Percentiles rank a stretch among this genome's conserved stretches.
Conservation (phyloP, 83 land plant species). For the Larix sibirica region DNA sequence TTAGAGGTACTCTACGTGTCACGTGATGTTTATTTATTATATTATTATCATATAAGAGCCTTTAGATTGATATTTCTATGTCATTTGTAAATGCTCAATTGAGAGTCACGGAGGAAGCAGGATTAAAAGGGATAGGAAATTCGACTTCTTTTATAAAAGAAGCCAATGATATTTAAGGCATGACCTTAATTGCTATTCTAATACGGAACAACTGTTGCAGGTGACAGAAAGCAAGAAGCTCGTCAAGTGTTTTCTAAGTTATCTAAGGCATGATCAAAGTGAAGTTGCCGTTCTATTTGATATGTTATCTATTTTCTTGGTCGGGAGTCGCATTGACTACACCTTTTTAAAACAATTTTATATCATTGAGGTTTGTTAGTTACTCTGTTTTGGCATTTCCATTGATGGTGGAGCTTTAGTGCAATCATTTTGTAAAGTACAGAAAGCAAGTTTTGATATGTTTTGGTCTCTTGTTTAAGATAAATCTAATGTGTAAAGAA, state of each 20-base stretch:
- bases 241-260: conserved; percentile 95
- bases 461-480: not conserved
- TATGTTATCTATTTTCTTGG: conserved; percentile 91
- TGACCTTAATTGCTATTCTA: not conserved
- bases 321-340: conserved; percentile 90
- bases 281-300: conserved; percentile 95
- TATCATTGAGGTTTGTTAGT: conserved; percentile 82
- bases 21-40: no score
- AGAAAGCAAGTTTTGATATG: not conserved
- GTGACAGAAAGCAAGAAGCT: conserved; percentile 98
- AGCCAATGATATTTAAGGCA: conserved; percentile 1
- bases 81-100: no score
- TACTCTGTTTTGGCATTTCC: not conserved
- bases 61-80: no score
- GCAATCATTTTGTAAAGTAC: not conserved
- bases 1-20: no score
- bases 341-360: conserved; percentile 95
- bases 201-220: conserved; percentile 31
- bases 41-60: no score
- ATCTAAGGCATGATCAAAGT: conserved; percentile 82
- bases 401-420: not conserved
- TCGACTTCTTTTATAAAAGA: no score
- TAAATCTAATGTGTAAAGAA: not conserved
- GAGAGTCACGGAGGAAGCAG: no score
- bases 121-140: no score